Conservation (phyloP, 345 rosid species). For the Euphorbia peplus region DNA sequence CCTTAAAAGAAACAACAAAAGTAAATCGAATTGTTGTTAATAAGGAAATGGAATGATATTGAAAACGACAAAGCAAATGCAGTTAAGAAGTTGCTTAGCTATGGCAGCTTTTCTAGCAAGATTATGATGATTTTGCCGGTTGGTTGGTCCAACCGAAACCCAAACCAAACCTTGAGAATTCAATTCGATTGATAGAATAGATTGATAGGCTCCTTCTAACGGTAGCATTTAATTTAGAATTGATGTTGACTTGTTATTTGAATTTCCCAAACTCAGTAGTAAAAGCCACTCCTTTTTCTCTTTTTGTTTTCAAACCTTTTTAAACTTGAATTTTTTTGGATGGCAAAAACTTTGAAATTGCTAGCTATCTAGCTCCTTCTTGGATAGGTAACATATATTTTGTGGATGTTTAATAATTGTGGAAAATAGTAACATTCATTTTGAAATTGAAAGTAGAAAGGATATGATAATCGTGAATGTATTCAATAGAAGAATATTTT, state of each 20-base stretch:
- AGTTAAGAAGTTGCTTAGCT: constrained; percentile 21
- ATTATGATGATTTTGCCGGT: constrained; percentile 36
- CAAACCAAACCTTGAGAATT: too few relatives aligned
- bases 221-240: background rate
- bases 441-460: too few relatives aligned
- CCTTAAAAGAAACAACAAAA: constrained; percentile 5
- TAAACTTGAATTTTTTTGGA: too few relatives aligned
- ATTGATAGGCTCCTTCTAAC: constrained; percentile 19
- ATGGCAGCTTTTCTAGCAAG: constrained; percentile 33
- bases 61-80: constrained; percentile 26
- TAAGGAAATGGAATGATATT: constrained; percentile 15
- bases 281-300: constrained; percentile 1
- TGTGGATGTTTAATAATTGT: too few relatives aligned
- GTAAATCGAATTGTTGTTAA: background rate
- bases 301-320: background rate
- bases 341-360: too few relatives aligned
- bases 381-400: too few relatives aligned
- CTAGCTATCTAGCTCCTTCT: too few relatives aligned
- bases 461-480: too few relatives aligned
- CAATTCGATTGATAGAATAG: too few relatives aligned
- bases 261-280: background rate
- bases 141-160: too few relatives aligned
- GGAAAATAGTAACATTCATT: too few relatives aligned
- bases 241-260: constrained; percentile 28
- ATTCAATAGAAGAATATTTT: too few relatives aligned